A percentile compares a stretch with the other conserved stretches of the same genome.
phyloP scores from a whole-genome alignment of 2,329 filamentous ascomycete genomes.

The Trichoderma sp. region DNA sequence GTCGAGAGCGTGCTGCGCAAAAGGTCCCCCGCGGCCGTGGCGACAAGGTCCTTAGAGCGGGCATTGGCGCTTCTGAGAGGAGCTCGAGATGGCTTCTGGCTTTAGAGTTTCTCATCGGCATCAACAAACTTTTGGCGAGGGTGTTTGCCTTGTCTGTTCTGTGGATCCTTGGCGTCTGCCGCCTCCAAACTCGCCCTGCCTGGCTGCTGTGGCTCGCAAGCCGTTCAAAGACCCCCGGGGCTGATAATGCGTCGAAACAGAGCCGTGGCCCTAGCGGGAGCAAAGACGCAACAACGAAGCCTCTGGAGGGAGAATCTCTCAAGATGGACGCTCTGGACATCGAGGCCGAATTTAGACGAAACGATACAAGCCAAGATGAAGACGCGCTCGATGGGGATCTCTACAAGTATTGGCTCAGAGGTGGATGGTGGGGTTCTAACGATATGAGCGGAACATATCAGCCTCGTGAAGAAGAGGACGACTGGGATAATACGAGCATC shows the following conservation, averaged over 20 bases:
- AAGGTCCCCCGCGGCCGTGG: slow-evolving; percentile 47
- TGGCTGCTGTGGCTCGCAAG: slow-evolving; percentile 58
- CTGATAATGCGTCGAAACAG: neutral
- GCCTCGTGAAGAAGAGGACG: slow-evolving; percentile 51
- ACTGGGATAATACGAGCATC: slow-evolving; percentile 76
- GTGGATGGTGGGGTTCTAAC: slow-evolving; percentile 79
- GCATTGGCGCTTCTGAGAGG: slow-evolving; percentile 75
- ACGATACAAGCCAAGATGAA: slow-evolving; percentile 50
- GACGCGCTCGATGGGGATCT: slow-evolving; percentile 68
- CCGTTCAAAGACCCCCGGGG: slow-evolving; percentile 33
- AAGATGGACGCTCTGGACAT: slow-evolving; percentile 56
- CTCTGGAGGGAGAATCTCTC: neutral
- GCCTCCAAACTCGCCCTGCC: slow-evolving; percentile 33
- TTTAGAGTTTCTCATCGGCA: slow-evolving; percentile 71
- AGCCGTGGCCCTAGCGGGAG: neutral
- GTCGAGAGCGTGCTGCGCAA: slow-evolving; percentile 66
- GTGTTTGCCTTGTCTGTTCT: slow-evolving; percentile 32
- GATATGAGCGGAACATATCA: slow-evolving; percentile 79
- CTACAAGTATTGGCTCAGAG: slow-evolving; percentile 80
- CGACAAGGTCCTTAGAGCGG: slow-evolving; percentile 52
- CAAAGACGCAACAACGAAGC: neutral
- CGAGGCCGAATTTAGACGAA: slow-evolving; percentile 70
- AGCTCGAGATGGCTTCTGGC: slow-evolving; percentile 75
- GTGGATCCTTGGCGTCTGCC: slow-evolving; percentile 58
- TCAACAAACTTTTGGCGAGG: slow-evolving; percentile 47